These are phyloP conservation scores for Suillus luteus DNA, from an alignment of 768 basidiomycete genomes.

Conservation along the genomic window DNA sequence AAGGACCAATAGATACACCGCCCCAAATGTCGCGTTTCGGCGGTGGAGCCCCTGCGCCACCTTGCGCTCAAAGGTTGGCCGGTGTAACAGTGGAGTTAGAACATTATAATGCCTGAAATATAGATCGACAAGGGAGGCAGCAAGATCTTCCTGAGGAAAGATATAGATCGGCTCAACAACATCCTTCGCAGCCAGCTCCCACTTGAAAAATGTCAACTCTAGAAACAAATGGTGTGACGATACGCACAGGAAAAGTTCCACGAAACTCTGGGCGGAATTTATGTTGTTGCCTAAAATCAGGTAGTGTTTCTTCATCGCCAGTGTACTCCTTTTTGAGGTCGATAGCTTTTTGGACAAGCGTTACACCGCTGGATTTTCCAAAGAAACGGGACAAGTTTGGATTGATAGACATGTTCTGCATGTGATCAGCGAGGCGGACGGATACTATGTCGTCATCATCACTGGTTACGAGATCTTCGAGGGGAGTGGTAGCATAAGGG, in stretches of 20 bases:
- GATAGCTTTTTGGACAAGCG: constrained; percentile 48
- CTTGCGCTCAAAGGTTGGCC: constrained; percentile 61
- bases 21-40: constrained; percentile 52
- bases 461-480: constrained; percentile 28
- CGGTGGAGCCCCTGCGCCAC: constrained; percentile 52
- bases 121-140: constrained; percentile 52
- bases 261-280: constrained; percentile 24
- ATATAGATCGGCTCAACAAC: constrained; percentile 32
- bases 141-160: constrained; percentile 56
- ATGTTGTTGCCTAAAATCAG: constrained; percentile 8
- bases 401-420: constrained; percentile 25
- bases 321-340: constrained; percentile 60
- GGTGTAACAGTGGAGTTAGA: constrained; percentile 71
- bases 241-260: constrained; percentile 32
- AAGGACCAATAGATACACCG: constrained; percentile 68
- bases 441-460: constrained; percentile 31
- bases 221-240: constrained; percentile 6
- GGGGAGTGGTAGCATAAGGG: constrained; percentile 7
- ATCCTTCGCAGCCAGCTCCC: constrained; percentile 28
- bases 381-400: constrained; percentile 31
- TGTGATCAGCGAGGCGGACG: constrained; percentile 24
- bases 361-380: constrained; percentile 45
- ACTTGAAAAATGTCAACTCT: constrained; percentile 18
- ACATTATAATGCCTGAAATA: constrained; percentile 65
- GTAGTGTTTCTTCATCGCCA: constrained; percentile 34